These are phyloP conservation scores for Durotheca rogersii DNA, from an alignment of 495 filamentous ascomycete species.

Conservation along the genomic window DNA sequence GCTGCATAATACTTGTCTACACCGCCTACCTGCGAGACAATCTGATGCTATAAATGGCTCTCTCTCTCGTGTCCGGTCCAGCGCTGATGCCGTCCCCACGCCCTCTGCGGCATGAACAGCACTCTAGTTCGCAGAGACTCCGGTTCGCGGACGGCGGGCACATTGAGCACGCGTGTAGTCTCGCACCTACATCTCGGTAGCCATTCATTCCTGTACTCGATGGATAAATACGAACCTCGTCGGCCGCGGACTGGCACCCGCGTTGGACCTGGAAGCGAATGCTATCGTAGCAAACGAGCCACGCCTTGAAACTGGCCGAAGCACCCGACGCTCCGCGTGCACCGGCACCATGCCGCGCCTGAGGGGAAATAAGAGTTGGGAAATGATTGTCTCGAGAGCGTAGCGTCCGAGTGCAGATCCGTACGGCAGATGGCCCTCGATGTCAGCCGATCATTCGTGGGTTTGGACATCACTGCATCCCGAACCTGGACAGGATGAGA, in stretches of 20 bases:
- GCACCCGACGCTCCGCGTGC: neutral
- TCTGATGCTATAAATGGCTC: too few species aligned
- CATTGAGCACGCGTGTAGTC: too few species aligned
- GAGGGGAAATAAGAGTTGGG: conserved; percentile 11
- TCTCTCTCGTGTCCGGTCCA: too few species aligned
- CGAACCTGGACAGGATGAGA: neutral
- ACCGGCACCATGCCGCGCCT: conserved; percentile 6
- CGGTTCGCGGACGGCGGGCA: too few species aligned
- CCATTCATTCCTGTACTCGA: too few species aligned
- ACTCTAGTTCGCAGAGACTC: too few species aligned
- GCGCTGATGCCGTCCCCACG: too few species aligned
- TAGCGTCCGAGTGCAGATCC: conserved; percentile 19
- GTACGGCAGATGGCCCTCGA: conserved; percentile 10
- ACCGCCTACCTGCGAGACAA: neutral
- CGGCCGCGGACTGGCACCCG: neutral
- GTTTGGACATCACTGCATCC: neutral
- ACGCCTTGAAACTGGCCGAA: neutral
- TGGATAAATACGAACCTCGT: neutral
- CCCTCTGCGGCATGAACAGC: neutral
- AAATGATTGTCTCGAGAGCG: conserved; percentile 24
- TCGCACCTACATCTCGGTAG: neutral
- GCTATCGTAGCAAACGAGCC: conserved; percentile 11
- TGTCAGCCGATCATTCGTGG: conserved; percentile 15
- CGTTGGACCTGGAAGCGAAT: neutral
- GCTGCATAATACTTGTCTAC: neutral